Evolutionary conservation across 2,329 filamentous ascomycete species (phyloP), one percentile per base, ranked within the genome.

Genomic region (Fusarium sacchari): DNA sequence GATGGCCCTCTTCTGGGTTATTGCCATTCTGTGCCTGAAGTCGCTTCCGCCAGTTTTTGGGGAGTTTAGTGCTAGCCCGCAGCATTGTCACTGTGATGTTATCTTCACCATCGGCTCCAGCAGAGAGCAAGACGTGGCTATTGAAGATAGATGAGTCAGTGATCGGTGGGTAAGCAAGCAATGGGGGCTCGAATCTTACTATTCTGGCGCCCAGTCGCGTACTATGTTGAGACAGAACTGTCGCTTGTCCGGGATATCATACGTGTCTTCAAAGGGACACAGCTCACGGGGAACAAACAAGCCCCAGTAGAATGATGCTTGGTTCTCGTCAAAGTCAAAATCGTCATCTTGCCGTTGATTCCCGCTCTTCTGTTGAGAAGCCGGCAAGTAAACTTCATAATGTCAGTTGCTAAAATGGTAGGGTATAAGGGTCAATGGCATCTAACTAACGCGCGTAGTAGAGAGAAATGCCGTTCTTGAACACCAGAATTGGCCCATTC

Each of bases 281-380:
- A 43, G 5, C 13, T 57, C 39, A 0, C 28, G 53, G 2, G 53
- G 39, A 34, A 57, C 22, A 8, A 28, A 5, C 2, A 57, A 4
- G 13, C 39, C 4, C 53, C 53, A 57, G 28, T 57, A 57, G 13
- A 57, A 57, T 2, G 53, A 57, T 12, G 53, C 53, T 26, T 57
- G 39, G 3, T 34, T 34, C 28, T 57, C 53, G 28, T 57, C 53
- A 34, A 57, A 57, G 28, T 57, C 28, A 2, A 57, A 34, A 1
- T 34, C 22, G 0, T 4, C 22, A 14, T 26, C 28, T 3, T 12
- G 28, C n/a, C 22, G 0, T 17, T 34, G 28, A 43, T 7, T 0
- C 3, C 28, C 28, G 9, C 22, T 6, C 14, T 26, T 34, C 6
- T 34, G 11, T 34, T 43, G 53, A 9, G 37, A 26, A 1, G 26